Percentiles rank a stretch among this genome's conserved stretches.
Evolutionary conservation across 1,284 basidiomycete genomes (phyloP).

Genomic region (Boletus semigastroideus): DNA sequence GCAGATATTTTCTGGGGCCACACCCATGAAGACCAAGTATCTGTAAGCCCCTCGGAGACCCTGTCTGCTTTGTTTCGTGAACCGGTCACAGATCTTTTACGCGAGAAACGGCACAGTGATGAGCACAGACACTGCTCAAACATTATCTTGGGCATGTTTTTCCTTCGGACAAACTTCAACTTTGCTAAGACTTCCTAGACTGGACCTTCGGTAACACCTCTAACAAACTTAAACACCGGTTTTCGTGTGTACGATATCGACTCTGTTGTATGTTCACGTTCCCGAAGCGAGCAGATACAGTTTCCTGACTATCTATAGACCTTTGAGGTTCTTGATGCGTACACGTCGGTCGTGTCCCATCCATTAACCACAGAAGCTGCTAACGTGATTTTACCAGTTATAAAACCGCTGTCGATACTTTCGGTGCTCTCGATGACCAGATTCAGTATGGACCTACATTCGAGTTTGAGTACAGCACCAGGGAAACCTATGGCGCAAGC

Average conservation of each 20-base stretch:
- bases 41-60: conserved; percentile 40
- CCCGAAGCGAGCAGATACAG: background rate
- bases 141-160: conserved; percentile 51
- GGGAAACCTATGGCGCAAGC: conserved; percentile 62
- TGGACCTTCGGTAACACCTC: conserved; percentile 70
- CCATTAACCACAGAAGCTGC: background rate
- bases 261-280: conserved; percentile 48
- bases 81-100: conserved; percentile 61
- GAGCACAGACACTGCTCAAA: conserved; percentile 54
- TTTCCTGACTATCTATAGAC: conserved; percentile 42
- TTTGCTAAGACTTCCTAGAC: conserved; percentile 38
- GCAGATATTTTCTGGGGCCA: conserved; percentile 79
- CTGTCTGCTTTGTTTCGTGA: background rate
- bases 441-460: conserved; percentile 63
- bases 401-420: conserved; percentile 60
- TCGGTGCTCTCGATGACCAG: conserved; percentile 53
- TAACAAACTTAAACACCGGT: conserved; percentile 75
- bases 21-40: conserved; percentile 78
- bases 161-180: background rate
- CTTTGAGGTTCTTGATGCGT: conserved; percentile 71
- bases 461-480: conserved; percentile 70
- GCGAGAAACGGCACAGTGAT: conserved; percentile 68
- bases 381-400: conserved; percentile 43
- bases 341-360: conserved; percentile 51
- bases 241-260: conserved; percentile 82